phyloP scores from a whole-genome alignment of 208 protist species.

The Trypanosoma congolense region DNA sequence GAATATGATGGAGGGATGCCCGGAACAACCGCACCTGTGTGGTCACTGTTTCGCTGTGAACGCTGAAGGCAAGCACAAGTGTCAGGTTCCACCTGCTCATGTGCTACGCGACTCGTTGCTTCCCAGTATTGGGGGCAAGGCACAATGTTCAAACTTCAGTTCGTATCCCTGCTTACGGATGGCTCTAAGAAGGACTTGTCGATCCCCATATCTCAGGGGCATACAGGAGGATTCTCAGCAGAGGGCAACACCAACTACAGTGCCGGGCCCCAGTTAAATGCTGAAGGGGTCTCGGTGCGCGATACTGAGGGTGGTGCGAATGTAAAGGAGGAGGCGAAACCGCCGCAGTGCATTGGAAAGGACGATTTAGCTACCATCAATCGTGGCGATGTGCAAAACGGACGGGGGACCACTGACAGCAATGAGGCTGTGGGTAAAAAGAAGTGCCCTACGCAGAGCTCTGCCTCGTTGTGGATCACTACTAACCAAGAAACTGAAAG shows the following conservation, averaged over 20 bases:
- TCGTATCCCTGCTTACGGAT: constrained; percentile 69
- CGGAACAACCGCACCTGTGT: constrained; percentile 55
- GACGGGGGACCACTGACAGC: not conserved
- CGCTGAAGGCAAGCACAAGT: constrained; percentile 58
- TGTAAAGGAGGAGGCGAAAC: not conserved
- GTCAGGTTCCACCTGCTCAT: constrained; percentile 16
- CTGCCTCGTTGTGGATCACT: constrained; percentile 70
- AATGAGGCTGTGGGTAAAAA: not conserved
- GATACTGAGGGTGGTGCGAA: constrained; percentile 3
- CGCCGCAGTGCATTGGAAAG: too few species aligned
- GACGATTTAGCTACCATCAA: too few species aligned
- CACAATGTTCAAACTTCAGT: constrained; percentile 58
- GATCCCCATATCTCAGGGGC: too few species aligned
- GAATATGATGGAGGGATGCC: constrained; percentile 42
- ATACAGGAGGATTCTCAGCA: not conserved
- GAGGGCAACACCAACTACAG: not conserved
- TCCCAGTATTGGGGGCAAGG: constrained; percentile 49
- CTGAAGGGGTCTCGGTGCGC: constrained; percentile 18
- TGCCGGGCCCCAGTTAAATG: constrained; percentile 8
- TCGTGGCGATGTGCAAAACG: too few species aligned
- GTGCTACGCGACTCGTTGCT: constrained; percentile 35
- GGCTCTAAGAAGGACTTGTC: too few species aligned
- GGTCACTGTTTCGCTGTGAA: constrained; percentile 71
- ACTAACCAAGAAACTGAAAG: constrained; percentile 70
- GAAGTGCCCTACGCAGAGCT: constrained; percentile 26